These are phyloP conservation scores for Panus rudis DNA, from an alignment of 768 basidiomycete species.

Conservation along the genomic window DNA sequence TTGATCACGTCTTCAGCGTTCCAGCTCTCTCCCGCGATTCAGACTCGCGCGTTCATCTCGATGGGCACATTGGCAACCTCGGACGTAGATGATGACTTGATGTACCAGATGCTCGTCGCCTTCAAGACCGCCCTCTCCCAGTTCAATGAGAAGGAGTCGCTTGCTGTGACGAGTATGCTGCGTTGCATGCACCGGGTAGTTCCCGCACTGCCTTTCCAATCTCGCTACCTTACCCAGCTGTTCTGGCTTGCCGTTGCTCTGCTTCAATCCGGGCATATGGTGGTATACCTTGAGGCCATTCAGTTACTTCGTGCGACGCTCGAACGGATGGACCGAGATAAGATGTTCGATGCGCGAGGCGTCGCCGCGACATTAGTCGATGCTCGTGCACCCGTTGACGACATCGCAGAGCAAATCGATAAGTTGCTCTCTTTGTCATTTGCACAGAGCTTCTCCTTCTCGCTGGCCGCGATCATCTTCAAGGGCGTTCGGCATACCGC, in stretches of 20 bases:
- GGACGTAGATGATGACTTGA: conserved; percentile 87
- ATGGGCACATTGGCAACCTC: conserved; percentile 76
- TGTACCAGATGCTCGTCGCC: conserved; percentile 90
- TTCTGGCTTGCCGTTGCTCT: conserved; percentile 89
- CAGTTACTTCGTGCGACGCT: conserved; percentile 59
- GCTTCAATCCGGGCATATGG: conserved; percentile 68
- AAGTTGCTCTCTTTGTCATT: conserved; percentile 69
- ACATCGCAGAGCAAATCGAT: conserved; percentile 66
- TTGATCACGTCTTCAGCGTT: conserved; percentile 84
- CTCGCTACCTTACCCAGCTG: conserved; percentile 64
- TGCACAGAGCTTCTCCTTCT: conserved; percentile 72
- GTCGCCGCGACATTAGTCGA: conserved; percentile 57
- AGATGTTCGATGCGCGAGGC: conserved; percentile 45
- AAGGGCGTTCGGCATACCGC: conserved; percentile 73
- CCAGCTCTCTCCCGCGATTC: conserved; percentile 83
- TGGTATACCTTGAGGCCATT: conserved; percentile 63
- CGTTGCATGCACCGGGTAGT: conserved; percentile 77
- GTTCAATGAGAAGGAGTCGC: conserved; percentile 61
- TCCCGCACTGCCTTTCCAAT: conserved; percentile 58
- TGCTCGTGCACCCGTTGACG: conserved; percentile 55
- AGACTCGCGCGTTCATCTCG: conserved; percentile 79
- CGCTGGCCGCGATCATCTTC: conserved; percentile 76
- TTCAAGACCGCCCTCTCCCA: conserved; percentile 65
- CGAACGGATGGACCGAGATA: conserved; percentile 55
- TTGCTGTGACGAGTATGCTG: conserved; percentile 80